Conservation (phyloP, 352 stramenopile genomes). For the Phytopythium ostracodes region DNA sequence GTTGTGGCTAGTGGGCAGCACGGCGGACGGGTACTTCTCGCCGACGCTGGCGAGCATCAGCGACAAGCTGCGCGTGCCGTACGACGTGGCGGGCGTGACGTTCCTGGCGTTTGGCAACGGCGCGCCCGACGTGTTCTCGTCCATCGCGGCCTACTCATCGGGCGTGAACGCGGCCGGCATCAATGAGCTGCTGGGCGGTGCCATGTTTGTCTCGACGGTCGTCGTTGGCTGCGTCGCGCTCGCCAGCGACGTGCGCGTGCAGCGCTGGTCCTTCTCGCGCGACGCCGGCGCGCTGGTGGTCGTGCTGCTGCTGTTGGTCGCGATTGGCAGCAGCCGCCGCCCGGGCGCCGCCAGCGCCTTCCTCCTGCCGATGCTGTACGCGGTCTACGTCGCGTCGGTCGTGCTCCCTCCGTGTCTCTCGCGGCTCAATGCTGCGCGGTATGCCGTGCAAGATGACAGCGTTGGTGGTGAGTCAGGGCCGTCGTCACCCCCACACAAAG, state of each 20-base stretch:
- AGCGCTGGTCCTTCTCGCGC: conserved; percentile 61
- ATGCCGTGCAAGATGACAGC: not conserved
- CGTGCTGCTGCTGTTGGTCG: conserved; percentile 44
- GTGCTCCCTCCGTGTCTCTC: conserved; percentile 49
- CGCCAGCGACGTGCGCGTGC: conserved; percentile 49
- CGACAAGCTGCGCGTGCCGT: conserved; percentile 85
- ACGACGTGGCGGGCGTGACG: conserved; percentile 95
- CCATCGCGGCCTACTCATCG: conserved; percentile 83
- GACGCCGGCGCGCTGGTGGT: conserved; percentile 52
- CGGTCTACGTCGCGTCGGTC: conserved; percentile 54
- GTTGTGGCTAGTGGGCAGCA: conserved; percentile 85
- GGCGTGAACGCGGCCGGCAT: conserved; percentile 75
- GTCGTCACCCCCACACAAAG: not conserved
- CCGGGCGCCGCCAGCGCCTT: conserved; percentile 27
- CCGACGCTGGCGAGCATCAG: conserved; percentile 95
- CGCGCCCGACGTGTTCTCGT: conserved; percentile 95
- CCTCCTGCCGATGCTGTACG: conserved; percentile 48
- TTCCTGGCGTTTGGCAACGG: conserved; percentile 98
- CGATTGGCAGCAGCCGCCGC: conserved; percentile 21
- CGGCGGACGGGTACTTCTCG: conserved; percentile 97
- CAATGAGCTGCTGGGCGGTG: conserved; percentile 93
- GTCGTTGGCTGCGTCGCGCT: conserved; percentile 90
- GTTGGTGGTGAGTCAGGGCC: not conserved
- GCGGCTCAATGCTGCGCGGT: conserved; percentile 15
- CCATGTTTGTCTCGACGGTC: conserved; percentile 95